Percentiles rank a stretch among this genome's conserved stretches.
Evolutionary conservation across 192 early-diverging fungal genomes (phyloP).

Genomic region (Linnemannia exigua): DNA sequence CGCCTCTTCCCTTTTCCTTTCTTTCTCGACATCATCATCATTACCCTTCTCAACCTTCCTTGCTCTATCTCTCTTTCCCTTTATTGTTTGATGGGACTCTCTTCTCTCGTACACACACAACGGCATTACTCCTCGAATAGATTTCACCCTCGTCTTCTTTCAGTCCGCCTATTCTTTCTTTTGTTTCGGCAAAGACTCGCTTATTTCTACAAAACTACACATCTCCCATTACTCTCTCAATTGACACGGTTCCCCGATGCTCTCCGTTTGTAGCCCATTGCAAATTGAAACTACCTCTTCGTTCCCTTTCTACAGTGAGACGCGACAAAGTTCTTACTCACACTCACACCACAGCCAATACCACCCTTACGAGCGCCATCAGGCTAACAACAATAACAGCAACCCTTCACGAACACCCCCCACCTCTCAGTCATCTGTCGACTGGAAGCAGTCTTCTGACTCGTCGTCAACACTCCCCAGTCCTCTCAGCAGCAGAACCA

Average conservation of each 20-base stretch:
- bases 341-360: constrained; percentile 18
- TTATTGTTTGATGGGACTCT: background rate
- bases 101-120: background rate
- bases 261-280: constrained; percentile 51
- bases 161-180: background rate
- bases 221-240: background rate
- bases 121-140: constrained; percentile 9
- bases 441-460: constrained; percentile 27
- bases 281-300: constrained; percentile 53
- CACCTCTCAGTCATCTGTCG: background rate
- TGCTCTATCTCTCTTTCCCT: background rate
- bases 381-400: background rate
- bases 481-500: constrained; percentile 19
- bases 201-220: background rate
- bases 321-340: constrained; percentile 27
- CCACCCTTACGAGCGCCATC: background rate
- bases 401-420: constrained; percentile 3
- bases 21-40: background rate
- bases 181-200: background rate
- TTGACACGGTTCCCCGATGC: constrained; percentile 34
- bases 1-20: background rate
- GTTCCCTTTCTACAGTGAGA: constrained; percentile 52
- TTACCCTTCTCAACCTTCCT: background rate
- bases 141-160: constrained; percentile 8
- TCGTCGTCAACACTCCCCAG: constrained; percentile 19